A percentile compares a stretch with the other conserved stretches of the same genome.
phyloP scores from a whole-genome alignment of 2,329 filamentous ascomycete genomes.

The Ceratocystiopsis sp. region DNA sequence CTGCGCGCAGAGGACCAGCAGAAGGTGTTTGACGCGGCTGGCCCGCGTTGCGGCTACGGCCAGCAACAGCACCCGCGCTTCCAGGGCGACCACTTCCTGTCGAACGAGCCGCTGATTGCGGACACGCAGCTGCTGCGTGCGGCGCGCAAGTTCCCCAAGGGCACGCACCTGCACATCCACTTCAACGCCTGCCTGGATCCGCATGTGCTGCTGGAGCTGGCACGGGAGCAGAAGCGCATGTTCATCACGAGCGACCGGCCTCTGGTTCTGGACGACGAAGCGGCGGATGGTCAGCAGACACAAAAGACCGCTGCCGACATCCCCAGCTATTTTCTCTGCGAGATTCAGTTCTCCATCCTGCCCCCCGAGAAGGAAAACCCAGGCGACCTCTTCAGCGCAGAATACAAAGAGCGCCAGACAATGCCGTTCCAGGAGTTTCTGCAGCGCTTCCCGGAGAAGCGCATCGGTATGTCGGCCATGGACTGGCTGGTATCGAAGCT shows the following conservation, averaged over 20 bases:
- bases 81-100: slow-evolving; percentile 39
- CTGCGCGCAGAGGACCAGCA: slow-evolving; percentile 21
- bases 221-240: slow-evolving; percentile 43
- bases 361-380: slow-evolving; percentile 16
- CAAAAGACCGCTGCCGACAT: neutral
- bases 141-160: slow-evolving; percentile 48
- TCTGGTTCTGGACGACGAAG: slow-evolving; percentile 17
- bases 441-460: slow-evolving; percentile 16
- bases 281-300: slow-evolving; percentile 13
- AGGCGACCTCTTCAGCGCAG: slow-evolving; percentile 28
- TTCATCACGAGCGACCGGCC: slow-evolving; percentile 47
- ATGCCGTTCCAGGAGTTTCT: slow-evolving; percentile 28
- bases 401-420: slow-evolving; percentile 25
- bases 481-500: slow-evolving; percentile 46
- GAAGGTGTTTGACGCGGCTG: slow-evolving; percentile 19
- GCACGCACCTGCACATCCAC: slow-evolving; percentile 56
- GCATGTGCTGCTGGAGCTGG: slow-evolving; percentile 36
- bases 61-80: slow-evolving; percentile 29
- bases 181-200: slow-evolving; percentile 60
- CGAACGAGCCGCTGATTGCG: slow-evolving; percentile 35
- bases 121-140: slow-evolving; percentile 40
- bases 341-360: slow-evolving; percentile 44
- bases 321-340: slow-evolving; percentile 31
- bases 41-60: slow-evolving; percentile 18
- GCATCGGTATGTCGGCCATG: slow-evolving; percentile 16